Evolutionary conservation across 257 asterid genomes (phyloP).

Genomic region (Jasminum sambac): DNA sequence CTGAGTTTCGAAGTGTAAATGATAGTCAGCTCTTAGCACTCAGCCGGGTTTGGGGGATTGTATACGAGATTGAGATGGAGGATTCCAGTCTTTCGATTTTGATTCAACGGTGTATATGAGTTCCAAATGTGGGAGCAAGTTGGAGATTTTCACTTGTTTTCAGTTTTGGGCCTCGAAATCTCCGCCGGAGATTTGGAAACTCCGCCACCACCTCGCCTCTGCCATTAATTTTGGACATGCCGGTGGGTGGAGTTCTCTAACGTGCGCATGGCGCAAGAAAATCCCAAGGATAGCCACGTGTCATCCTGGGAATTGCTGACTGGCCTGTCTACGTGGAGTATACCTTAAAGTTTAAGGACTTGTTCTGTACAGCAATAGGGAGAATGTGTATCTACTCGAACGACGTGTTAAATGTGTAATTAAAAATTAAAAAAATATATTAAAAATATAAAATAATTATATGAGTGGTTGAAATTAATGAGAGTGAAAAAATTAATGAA

Average conservation of each 20-base stretch:
- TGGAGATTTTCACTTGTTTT: neutral
- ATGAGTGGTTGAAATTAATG: too few relatives aligned
- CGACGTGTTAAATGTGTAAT: too few relatives aligned
- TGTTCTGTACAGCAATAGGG: too few relatives aligned
- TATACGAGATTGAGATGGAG: neutral
- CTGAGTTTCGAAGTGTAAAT: conserved; percentile 11
- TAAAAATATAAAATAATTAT: too few relatives aligned
- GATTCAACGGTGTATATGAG: conserved; percentile 14
- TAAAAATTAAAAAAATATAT: too few relatives aligned
- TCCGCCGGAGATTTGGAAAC: conserved; percentile 14
- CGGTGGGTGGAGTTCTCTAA: neutral
- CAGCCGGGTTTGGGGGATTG: neutral
- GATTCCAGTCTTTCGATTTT: conserved; percentile 1
- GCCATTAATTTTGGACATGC: neutral
- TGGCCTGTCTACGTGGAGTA: neutral
- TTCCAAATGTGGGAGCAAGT: conserved; percentile 22
- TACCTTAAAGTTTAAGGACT: too few relatives aligned
- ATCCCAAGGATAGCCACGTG: conserved; percentile 14
- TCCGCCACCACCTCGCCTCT: conserved; percentile 20
- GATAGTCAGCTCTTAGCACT: neutral
- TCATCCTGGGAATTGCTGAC: neutral
- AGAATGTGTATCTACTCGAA: too few relatives aligned
- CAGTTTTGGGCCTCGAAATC: neutral
- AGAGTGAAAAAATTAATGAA: too few relatives aligned
- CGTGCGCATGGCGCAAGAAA: neutral